phyloP scores from a whole-genome alignment of 495 filamentous ascomycete species.

The Aspergillus bertholletiae region DNA sequence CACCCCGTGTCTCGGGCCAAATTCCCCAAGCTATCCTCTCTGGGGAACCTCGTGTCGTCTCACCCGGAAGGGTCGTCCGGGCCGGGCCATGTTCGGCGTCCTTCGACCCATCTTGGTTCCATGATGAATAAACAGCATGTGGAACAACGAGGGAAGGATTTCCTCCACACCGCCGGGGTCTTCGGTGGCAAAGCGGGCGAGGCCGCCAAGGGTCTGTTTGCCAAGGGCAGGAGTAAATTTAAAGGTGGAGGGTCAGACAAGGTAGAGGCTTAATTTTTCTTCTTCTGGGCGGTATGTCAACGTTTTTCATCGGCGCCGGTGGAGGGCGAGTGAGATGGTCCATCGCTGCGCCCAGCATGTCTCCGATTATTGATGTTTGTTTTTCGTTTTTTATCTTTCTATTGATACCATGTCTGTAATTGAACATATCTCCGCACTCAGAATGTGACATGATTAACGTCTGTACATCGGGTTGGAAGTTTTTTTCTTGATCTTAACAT shows the following conservation, averaged over 20 bases:
- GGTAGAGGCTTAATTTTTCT: constrained; percentile 67
- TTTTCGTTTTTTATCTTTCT: constrained; percentile 27
- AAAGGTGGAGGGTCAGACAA: constrained; percentile 65
- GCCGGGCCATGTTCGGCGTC: constrained; percentile 31
- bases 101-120: constrained; percentile 35
- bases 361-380: constrained; percentile 23
- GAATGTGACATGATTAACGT: constrained; percentile 41
- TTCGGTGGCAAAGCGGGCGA: constrained; percentile 68
- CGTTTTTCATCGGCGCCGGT: neutral
- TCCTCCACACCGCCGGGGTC: constrained; percentile 73
- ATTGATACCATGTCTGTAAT: constrained; percentile 36
- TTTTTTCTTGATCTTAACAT: constrained; percentile 14
- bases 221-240: constrained; percentile 81
- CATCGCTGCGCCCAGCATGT: neutral
- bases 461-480: constrained; percentile 3
- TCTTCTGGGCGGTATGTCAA: constrained; percentile 11
- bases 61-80: constrained; percentile 44
- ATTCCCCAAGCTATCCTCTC: constrained; percentile 41
- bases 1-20: constrained; percentile 38
- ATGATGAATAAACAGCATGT: constrained; percentile 45
- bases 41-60: constrained; percentile 30
- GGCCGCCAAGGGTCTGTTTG: constrained; percentile 81
- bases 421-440: constrained; percentile 26
- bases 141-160: constrained; percentile 76
- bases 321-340: constrained; percentile 1